Evolutionary conservation across 2,329 filamentous ascomycete genomes (phyloP).

Genomic region (Epichloe brachyelytri): DNA sequence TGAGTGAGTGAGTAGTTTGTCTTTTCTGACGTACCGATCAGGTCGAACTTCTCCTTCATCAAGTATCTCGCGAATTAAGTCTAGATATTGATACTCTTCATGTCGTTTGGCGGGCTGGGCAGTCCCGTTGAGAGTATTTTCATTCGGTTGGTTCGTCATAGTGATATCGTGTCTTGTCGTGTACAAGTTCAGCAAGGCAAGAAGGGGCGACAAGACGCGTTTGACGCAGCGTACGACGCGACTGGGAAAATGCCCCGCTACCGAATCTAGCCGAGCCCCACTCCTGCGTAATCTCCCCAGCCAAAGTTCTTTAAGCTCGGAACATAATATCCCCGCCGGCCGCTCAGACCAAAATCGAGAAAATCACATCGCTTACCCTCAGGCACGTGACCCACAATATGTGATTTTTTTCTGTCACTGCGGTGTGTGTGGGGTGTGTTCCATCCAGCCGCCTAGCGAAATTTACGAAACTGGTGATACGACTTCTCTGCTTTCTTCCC

Average conservation of each 20-base stretch:
- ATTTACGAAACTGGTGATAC: conserved; percentile 5
- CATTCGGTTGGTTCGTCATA: conserved; percentile 2
- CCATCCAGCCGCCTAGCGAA: conserved; percentile 11
- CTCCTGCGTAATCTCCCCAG: neutral
- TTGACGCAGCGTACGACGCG: conserved; percentile 1
- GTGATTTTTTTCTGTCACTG: neutral
- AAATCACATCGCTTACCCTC: conserved; percentile 9
- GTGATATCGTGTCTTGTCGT: neutral
- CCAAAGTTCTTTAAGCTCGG: neutral
- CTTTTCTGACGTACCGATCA: conserved; percentile 48
- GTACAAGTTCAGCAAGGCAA: neutral
- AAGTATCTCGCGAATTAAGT: conserved; percentile 77
- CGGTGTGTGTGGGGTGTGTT: neutral
- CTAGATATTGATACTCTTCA: conserved; percentile 89
- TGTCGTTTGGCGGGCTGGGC: conserved; percentile 28
- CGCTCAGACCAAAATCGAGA: neutral
- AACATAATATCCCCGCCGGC: neutral
- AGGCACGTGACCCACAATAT: conserved; percentile 17
- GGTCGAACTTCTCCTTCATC: conserved; percentile 74
- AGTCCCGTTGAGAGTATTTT: neutral
- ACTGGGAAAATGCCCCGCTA: conserved; percentile 1
- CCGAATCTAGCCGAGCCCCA: neutral
- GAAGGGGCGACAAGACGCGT: neutral
- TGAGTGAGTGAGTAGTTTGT: neutral
- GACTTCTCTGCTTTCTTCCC: conserved; percentile 7